A percentile compares a stretch with the other conserved stretches of the same genome.
Conservation (phyloP, 75 land plant genomes). For the Larix kaempferi region DNA sequence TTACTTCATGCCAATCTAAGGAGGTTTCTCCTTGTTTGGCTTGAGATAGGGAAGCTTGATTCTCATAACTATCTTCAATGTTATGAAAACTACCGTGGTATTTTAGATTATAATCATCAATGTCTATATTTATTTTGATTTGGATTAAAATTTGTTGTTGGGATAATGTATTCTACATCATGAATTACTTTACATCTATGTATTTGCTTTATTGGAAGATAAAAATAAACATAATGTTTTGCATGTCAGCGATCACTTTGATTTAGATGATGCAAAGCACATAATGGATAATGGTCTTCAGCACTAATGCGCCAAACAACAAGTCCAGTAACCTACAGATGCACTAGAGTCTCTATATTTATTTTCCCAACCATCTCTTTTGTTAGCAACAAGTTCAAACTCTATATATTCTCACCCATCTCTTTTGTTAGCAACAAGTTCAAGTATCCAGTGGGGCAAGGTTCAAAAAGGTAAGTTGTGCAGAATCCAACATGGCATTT, state of each 20-base stretch:
- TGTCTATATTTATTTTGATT: neutral
- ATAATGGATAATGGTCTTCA: neutral
- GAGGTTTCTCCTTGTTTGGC: neutral
- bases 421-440: neutral
- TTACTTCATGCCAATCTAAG: no score
- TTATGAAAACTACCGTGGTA: no score
- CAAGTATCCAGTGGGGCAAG: neutral
- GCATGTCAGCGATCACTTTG: neutral
- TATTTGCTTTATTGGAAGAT: neutral
- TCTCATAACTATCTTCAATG: no score
- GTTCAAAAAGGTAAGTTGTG: neutral
- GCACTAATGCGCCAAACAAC: neutral
- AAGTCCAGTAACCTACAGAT: no score
- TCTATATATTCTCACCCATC: neutral
- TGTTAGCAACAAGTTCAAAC: no score
- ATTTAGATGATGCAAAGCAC: neutral
- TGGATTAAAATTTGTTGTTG: neutral
- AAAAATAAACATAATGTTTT: neutral
- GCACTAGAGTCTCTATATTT: no score
- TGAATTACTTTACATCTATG: neutral
- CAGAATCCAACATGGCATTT: neutral
- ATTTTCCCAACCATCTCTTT: no score
- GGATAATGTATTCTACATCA: neutral
- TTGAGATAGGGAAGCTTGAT: neutral
- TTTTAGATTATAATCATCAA: no score